A percentile compares a stretch with the other conserved stretches of the same genome.
Evolutionary conservation across 805 yeast genomes (phyloP).

Genomic region (Pichia nakasei): DNA sequence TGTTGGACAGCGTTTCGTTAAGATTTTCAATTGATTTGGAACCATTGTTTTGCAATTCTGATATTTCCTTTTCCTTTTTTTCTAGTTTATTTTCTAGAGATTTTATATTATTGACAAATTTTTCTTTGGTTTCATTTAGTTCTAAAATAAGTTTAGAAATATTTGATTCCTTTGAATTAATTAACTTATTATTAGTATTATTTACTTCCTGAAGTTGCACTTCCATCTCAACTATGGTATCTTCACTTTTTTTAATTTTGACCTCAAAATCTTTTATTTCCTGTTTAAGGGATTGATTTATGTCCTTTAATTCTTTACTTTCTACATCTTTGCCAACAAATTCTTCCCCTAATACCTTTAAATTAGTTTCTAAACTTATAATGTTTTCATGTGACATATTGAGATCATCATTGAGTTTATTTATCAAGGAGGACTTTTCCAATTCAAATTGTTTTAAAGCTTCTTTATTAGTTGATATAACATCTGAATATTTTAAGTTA

Average conservation of each 20-base stretch:
- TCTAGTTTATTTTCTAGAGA: not conserved
- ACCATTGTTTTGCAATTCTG: too few relatives aligned
- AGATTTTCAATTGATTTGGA: not conserved
- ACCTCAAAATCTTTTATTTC: too few relatives aligned
- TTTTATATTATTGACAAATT: too few relatives aligned
- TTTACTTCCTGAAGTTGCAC: too few relatives aligned
- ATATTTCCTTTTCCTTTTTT: too few relatives aligned
- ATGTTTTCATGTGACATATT: not conserved
- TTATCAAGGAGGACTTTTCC: not conserved
- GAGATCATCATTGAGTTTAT: not conserved
- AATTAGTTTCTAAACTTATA: not conserved
- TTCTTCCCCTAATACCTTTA: not conserved
- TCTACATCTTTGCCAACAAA: not conserved
- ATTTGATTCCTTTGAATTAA: not conserved
- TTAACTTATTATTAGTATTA: not conserved
- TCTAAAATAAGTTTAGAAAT: not conserved
- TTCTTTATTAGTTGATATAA: not conserved
- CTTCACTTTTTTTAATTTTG: too few relatives aligned
- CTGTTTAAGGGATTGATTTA: too few relatives aligned
- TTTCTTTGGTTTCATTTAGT: not conserved
- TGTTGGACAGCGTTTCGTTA: not conserved
- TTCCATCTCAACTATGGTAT: too few relatives aligned
- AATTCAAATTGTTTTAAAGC: not conserved
- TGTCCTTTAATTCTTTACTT: not conserved
- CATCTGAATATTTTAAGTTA: slow-evolving; percentile 2